Base-by-base conservation (phyloP, 345 rosid species). In the Melaleuca quinquenervia region DNA sequence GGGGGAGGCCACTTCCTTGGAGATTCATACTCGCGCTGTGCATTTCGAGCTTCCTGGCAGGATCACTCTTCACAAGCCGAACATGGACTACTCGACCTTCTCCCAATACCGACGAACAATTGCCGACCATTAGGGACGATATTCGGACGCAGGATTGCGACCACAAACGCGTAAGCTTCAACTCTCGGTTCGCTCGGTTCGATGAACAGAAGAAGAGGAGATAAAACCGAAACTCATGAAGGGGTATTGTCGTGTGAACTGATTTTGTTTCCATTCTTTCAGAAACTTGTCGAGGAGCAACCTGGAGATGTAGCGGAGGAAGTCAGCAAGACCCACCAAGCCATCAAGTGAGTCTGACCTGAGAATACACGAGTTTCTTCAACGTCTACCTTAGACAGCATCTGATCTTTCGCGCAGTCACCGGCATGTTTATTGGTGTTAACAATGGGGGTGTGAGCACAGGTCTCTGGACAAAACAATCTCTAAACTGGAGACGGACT, bases 381-480 rank as follows among this genome's bases (percentile, higher is more conserved):
- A 12, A 48, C n/a, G 2, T 82, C 6, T 55, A 27, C 27, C 52
- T 22, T 36, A 9, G 80, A 70, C 4, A 70, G 48, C 80, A 70
- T 70, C 80, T 20, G 80, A 36, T 70, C 26, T 36, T 64, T 64
- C 15, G 44, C 76, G 22, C 0, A 11, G 76, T 16, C 44, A 29
- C 15, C 21, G 76, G 36, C 12, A 7, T 74, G 6, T 50, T 6
- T 51, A 11, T 27, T 60, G 0, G 20, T 13, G 32, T 7, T 21
- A 52, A 20, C 7, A 50, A 48, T 27, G 14, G 4, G 18, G 41
- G 41, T 74, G 24, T 4, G 75, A 70, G 80, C 14, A 27, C 88
- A 96, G 98, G 87, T 92, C 94, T 24, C 91, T 96, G 10, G 96
- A 95, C 86, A 95, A 88, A 88, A 91, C 96, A 50, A 92, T 95